Percentiles rank a stretch among this genome's conserved stretches.
phyloP scores from a whole-genome alignment of 2,329 filamentous ascomycete genomes.

The Fusarium brachygibbosum region DNA sequence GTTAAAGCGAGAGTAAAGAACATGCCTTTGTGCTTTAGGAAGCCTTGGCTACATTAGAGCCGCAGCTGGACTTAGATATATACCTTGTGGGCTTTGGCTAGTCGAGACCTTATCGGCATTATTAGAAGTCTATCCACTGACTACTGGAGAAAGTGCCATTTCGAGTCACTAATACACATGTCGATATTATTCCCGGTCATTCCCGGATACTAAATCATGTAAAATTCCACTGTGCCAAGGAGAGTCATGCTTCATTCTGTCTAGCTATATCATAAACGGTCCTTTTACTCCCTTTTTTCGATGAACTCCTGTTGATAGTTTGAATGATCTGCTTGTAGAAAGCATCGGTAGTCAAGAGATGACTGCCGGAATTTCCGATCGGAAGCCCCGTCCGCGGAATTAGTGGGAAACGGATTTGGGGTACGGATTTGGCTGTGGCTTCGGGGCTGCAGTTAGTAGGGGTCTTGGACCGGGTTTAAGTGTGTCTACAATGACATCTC shows the following conservation, averaged over 20 bases:
- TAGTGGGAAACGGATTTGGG: not conserved
- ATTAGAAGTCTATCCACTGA: not conserved
- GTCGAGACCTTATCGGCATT: not conserved
- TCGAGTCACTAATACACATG: too few relatives aligned
- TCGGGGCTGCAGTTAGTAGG: not conserved
- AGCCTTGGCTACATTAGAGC: not conserved
- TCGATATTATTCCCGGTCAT: not conserved
- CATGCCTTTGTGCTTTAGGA: not conserved
- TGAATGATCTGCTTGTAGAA: too few relatives aligned
- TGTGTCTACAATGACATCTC: not conserved
- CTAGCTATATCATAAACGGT: not conserved
- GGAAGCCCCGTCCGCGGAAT: not conserved
- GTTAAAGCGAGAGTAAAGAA: conserved; percentile 57
- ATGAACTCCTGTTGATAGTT: too few relatives aligned
- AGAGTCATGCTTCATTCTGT: not conserved
- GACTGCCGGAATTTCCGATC: not conserved
- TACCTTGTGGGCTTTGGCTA: too few relatives aligned
- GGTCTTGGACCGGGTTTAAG: not conserved
- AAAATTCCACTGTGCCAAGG: not conserved
- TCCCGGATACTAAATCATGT: not conserved
- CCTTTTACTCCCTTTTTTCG: not conserved
- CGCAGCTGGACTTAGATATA: too few relatives aligned
- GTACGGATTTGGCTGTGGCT: not conserved
- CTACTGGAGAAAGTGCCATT: too few relatives aligned
- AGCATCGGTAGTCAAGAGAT: not conserved